Conservation (phyloP, 2,329 filamentous ascomycete genomes). For the Colletotrichum sp. region DNA sequence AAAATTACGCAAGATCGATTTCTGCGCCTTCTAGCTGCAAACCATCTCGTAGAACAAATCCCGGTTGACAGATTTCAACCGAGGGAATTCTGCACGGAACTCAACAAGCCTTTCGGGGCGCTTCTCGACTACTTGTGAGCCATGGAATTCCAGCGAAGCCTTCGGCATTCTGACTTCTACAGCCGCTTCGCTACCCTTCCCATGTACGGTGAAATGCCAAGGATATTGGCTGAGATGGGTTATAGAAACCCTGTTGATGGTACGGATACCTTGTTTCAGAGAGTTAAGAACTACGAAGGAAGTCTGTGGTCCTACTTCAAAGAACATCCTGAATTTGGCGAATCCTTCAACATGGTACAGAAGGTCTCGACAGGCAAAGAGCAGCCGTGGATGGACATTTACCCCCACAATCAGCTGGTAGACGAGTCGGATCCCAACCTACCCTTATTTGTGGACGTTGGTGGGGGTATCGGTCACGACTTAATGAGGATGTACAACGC, state of each 20-base stretch:
- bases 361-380: neutral
- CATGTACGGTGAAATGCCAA: neutral
- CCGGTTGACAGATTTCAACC: neutral
- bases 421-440: neutral
- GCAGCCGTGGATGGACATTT: neutral
- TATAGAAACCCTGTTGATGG: neutral
- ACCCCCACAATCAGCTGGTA: neutral
- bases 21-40: neutral
- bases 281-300: neutral
- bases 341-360: neutral
- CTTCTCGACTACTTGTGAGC: neutral
- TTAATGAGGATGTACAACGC: neutral
- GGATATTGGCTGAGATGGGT: neutral
- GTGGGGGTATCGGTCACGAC: neutral
- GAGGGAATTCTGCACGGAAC: neutral
- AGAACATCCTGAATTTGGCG: neutral
- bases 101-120: neutral
- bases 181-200: neutral
- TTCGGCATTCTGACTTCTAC: neutral
- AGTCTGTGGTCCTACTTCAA: neutral
- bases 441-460: constrained; percentile 3
- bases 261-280: neutral
- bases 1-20: neutral
- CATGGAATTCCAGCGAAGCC: fast-evolving
- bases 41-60: neutral